These are phyloP conservation scores for Erythrobasidium hasegawianum DNA, from an alignment of 1,284 basidiomycete genomes.

Conservation along the genomic window DNA sequence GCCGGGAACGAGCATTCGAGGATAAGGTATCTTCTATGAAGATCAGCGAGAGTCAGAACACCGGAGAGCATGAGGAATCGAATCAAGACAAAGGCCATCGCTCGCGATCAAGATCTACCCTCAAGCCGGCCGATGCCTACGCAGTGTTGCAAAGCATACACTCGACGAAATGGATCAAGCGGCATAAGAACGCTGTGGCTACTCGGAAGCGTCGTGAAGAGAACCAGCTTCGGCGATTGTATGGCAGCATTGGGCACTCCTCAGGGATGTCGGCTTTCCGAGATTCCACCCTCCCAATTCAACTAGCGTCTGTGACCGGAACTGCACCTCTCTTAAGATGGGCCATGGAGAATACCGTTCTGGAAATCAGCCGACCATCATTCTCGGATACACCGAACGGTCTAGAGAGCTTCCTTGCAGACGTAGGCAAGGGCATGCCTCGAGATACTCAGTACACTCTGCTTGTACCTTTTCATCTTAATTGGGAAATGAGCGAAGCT, in stretches of 20 bases:
- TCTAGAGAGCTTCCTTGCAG: slow-evolving; percentile 66
- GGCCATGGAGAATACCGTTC: slow-evolving; percentile 59
- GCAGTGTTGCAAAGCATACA: slow-evolving; percentile 68
- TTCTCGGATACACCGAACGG: slow-evolving; percentile 56
- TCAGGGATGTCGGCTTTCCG: neutral
- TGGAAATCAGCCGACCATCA: slow-evolving; percentile 62
- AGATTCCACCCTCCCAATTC: slow-evolving; percentile 52
- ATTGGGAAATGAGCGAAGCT: slow-evolving; percentile 63
- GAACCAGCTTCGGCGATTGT: slow-evolving; percentile 43
- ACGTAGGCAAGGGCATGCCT: slow-evolving; percentile 68
- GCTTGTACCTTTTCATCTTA: slow-evolving; percentile 76
- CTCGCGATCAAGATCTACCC: slow-evolving; percentile 47
- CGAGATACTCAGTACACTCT: slow-evolving; percentile 70
- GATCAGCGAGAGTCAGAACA: neutral
- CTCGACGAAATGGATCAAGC: slow-evolving; percentile 71
- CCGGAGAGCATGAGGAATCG: neutral
- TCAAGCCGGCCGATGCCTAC: slow-evolving; percentile 70
- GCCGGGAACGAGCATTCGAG: slow-evolving; percentile 74
- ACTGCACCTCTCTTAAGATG: slow-evolving; percentile 72
- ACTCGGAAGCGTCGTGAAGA: slow-evolving; percentile 55
- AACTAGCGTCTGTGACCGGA: slow-evolving; percentile 52
- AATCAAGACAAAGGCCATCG: neutral
- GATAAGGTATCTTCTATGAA: slow-evolving; percentile 62
- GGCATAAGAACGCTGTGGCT: slow-evolving; percentile 52
- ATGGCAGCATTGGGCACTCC: slow-evolving; percentile 34